These are phyloP conservation scores for Trifolium subterraneum DNA, from an alignment of 306 rosid genomes.

Conservation along the genomic window DNA sequence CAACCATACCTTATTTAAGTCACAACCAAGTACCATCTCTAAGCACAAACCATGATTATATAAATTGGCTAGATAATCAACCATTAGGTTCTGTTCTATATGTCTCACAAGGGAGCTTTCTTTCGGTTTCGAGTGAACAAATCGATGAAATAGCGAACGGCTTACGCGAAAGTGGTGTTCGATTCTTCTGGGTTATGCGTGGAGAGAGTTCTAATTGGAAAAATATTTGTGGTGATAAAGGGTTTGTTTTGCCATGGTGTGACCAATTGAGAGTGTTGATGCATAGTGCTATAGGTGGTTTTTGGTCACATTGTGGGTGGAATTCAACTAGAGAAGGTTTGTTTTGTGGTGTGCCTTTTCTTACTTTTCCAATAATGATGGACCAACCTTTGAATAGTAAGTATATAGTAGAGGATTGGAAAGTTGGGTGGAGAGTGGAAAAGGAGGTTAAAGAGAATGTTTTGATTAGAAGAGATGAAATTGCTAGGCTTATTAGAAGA, in stretches of 20 bases:
- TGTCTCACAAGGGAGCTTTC: slow-evolving; percentile 63
- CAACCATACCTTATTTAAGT: slow-evolving; percentile 44
- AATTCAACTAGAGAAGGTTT: slow-evolving; percentile 61
- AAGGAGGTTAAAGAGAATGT: slow-evolving; percentile 13
- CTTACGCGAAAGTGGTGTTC: slow-evolving; percentile 42
- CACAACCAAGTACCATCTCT: background rate
- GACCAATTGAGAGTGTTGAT: slow-evolving; percentile 59
- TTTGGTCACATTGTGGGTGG: slow-evolving; percentile 76
- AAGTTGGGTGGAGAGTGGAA: slow-evolving; percentile 62
- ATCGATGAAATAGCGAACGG: slow-evolving; percentile 55
- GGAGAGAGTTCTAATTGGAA: slow-evolving; percentile 36
- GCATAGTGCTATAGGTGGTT: slow-evolving; percentile 61
- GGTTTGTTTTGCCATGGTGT: slow-evolving; percentile 61
- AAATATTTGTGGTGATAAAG: slow-evolving; percentile 51
- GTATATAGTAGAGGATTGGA: slow-evolving; percentile 61
- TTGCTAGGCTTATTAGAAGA: slow-evolving; percentile 44
- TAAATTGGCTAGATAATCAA: slow-evolving; percentile 55
- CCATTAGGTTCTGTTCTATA: slow-evolving; percentile 55
- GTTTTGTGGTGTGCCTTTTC: slow-evolving; percentile 62
- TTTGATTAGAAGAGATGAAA: slow-evolving; percentile 53
- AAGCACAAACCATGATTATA: slow-evolving; percentile 17
- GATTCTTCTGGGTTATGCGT: slow-evolving; percentile 54
- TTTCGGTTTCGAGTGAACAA: slow-evolving; percentile 52
- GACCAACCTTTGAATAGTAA: slow-evolving; percentile 54
- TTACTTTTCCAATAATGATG: slow-evolving; percentile 46